Percentiles rank a stretch among this genome's conserved stretches.
phyloP scores from a whole-genome alignment of 108 stramenopile species.

The Skeletonema marinoi region DNA sequence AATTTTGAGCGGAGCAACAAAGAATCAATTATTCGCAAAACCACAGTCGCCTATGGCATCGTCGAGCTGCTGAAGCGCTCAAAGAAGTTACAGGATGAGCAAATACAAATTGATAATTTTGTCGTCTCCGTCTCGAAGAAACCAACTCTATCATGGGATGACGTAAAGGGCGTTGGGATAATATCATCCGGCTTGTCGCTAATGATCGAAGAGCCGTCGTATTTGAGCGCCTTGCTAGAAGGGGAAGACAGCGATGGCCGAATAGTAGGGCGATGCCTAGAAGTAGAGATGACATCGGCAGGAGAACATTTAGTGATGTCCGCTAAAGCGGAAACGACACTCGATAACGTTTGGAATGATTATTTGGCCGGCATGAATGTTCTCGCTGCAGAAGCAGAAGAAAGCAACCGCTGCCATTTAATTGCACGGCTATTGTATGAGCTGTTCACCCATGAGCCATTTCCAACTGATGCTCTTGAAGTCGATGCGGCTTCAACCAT shows the following conservation, averaged over 20 bases:
- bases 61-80: neutral
- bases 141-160: neutral
- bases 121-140: neutral
- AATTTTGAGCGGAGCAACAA: neutral
- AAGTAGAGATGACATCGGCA: neutral
- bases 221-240: neutral
- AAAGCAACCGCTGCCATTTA: slow-evolving; percentile 10
- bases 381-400: too few species aligned
- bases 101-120: neutral
- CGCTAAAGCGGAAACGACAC: neutral
- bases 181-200: neutral
- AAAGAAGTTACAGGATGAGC: too few species aligned
- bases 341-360: neutral
- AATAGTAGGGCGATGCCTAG: neutral
- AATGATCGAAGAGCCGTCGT: neutral
- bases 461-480: neutral
- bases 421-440: too few species aligned
- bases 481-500: neutral
- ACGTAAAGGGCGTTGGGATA: neutral
- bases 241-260: neutral
- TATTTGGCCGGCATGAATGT: neutral
- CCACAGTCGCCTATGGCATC: neutral
- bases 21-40: neutral
- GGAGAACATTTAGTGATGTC: neutral
- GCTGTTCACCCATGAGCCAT: neutral